These are phyloP conservation scores for Bromus sterilis DNA, from an alignment of 176 grass and related monocot genomes.

Conservation along the genomic window DNA sequence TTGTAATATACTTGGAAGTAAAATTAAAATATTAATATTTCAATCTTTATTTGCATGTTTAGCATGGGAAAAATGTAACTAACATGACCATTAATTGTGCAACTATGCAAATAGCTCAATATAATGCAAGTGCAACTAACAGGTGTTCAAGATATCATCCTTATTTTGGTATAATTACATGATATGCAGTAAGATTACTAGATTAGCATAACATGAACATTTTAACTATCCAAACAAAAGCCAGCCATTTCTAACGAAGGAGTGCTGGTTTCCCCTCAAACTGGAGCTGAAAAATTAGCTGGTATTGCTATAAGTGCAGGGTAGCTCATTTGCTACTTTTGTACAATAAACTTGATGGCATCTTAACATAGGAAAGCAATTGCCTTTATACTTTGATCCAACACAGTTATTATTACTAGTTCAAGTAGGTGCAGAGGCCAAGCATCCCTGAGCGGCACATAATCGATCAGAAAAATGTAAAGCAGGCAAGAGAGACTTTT, in stretches of 20 bases:
- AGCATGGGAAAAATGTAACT: not conserved
- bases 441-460: not conserved
- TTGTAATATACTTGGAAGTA: not conserved
- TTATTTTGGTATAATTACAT: not conserved
- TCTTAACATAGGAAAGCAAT: not conserved
- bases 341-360: not conserved
- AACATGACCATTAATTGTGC: not conserved
- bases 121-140: not conserved
- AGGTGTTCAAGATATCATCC: not conserved
- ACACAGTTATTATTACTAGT: not conserved
- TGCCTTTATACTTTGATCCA: not conserved
- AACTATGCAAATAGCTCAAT: not conserved
- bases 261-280: not conserved
- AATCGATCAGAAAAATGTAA: not conserved
- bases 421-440: not conserved
- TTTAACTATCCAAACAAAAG: not conserved
- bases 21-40: not conserved
- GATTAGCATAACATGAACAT: not conserved
- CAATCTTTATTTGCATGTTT: slow-evolving; percentile 2
- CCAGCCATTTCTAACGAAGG: not conserved
- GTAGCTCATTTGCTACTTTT: not conserved
- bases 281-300: not conserved
- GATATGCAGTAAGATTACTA: slow-evolving; percentile 4
- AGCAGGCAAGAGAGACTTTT: not conserved
- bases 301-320: not conserved